Percentiles rank a stretch among this genome's conserved stretches.
Evolutionary conservation across 2,329 filamentous ascomycete genomes (phyloP).

Genomic region (Penicillium sp.): DNA sequence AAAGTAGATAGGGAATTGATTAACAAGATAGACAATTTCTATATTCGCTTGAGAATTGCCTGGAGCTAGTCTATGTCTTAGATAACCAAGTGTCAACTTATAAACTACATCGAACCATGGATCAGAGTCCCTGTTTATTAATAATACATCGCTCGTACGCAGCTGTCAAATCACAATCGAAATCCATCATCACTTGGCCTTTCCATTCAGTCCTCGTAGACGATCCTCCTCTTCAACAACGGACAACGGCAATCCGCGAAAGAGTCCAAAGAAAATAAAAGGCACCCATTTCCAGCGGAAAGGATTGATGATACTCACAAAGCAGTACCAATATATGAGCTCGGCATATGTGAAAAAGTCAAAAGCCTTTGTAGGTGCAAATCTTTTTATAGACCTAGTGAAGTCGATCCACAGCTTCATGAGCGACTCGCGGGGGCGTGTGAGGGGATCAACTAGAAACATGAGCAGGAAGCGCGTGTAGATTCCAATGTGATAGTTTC

Average conservation of each 20-base stretch:
- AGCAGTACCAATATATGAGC: conserved; percentile 79
- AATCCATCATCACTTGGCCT: conserved; percentile 1
- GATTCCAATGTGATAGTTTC: conserved; percentile 86
- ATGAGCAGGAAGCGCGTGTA: conserved; percentile 82
- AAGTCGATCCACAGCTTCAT: conserved; percentile 88
- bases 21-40: too few relatives aligned
- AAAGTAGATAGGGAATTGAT: too few relatives aligned
- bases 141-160: too few relatives aligned
- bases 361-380: conserved; percentile 70
- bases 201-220: conserved; percentile 34
- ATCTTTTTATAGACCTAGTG: conserved; percentile 66
- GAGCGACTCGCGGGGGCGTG: conserved; percentile 65
- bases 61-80: background rate
- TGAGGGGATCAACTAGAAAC: conserved; percentile 76
- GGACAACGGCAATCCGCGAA: conserved; percentile 59
- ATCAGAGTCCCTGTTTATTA: too few relatives aligned
- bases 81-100: too few relatives aligned
- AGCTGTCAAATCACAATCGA: too few relatives aligned
- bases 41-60: too few relatives aligned
- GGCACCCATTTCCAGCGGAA: conserved; percentile 88
- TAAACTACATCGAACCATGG: too few relatives aligned
- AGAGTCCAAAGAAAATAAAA: conserved; percentile 77
- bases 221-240: conserved; percentile 65
- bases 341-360: conserved; percentile 90
- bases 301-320: conserved; percentile 73